phyloP scores from a whole-genome alignment of 352 stramenopile genomes.

The Phytophthora litchii region DNA sequence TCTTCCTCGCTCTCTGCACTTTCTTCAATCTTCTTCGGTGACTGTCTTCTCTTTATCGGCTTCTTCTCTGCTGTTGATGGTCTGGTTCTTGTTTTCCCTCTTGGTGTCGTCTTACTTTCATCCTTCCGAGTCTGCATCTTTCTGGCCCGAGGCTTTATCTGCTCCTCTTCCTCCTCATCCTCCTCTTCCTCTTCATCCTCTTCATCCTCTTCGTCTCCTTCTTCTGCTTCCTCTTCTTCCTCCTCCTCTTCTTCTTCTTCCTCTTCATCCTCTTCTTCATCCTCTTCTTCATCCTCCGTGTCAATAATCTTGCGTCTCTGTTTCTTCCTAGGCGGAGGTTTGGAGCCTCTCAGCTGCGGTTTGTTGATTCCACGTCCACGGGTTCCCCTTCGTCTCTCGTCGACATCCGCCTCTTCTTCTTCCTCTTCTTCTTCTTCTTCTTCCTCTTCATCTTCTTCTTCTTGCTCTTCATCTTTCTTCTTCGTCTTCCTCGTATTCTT shows the following conservation, averaged over 20 bases:
- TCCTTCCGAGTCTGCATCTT: constrained; percentile 22
- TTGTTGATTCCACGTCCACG: constrained; percentile 23
- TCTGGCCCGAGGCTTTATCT: constrained; percentile 19
- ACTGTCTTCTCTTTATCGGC: constrained; percentile 22
- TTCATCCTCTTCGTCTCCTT: constrained; percentile 33
- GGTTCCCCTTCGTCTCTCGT: constrained; percentile 22
- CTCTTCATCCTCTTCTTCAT: constrained; percentile 29
- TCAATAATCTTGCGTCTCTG: constrained; percentile 43
- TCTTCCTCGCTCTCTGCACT: constrained; percentile 34
- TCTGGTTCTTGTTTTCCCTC: constrained; percentile 37
- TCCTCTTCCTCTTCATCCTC: constrained; percentile 25
- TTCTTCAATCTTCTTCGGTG: constrained; percentile 32
- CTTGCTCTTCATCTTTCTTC: constrained; percentile 46
- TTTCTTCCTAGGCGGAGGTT: constrained; percentile 38
- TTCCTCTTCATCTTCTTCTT: constrained; percentile 55
- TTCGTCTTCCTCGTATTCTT: constrained; percentile 40
- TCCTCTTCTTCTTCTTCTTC: constrained; percentile 54
- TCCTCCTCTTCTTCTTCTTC: constrained; percentile 33
- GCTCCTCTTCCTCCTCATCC: constrained; percentile 19
- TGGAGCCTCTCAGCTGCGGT: constrained; percentile 29
- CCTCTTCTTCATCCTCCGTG: constrained; percentile 41
- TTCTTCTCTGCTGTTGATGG: constrained; percentile 21
- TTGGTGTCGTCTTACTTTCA: constrained; percentile 24
- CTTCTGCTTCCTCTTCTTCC: constrained; percentile 26
- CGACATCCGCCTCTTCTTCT: constrained; percentile 41